Base-by-base conservation (phyloP, 2,329 filamentous ascomycete species). In the Cladosporium halotolerans region DNA sequence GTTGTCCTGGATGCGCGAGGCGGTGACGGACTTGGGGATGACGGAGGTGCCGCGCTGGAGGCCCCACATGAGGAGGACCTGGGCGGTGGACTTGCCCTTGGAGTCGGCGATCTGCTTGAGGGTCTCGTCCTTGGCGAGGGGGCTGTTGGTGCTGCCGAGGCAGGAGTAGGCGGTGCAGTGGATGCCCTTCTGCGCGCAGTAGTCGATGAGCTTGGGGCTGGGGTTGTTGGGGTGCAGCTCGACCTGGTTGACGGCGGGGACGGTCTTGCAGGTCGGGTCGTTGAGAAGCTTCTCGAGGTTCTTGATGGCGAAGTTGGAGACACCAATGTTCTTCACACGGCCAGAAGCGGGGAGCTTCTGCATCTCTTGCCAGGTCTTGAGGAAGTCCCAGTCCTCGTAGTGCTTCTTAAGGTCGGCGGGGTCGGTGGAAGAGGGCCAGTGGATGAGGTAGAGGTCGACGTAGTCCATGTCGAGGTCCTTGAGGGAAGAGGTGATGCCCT, bases 181-280 rank as follows among this genome's bases (percentile, higher is more conserved):
- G 52, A 81, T 80, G 19, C 72, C 73, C 58, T 76, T 74, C 28
- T 70, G 60, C 48, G 73, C 70, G 63, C 77, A 78, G 62, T 75
- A 78, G 49, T 76, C 70, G 31, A 79, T 65, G 59, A 78, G 76
- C 50, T 78, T 74, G 55, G 73, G 68, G 60, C 82, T 79, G 38
- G 76, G 79, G n/a, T 82, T 70, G 45, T 89, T 88, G 0, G 88
- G 86, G 70, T 93, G 86, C 64, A 81, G 84, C 73, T 92, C 88
- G 40, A 54, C 39, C 40, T 54, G 52, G 52, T 54, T 48, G 46
- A 89, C 87, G 14, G 86, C 85, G 11, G 78, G 79, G 9, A 75
- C 71, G 54, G 80, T 83, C 73, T 83, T 84, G 73, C 76, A 81
- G 61, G 78, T 79, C 47, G 83, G 82, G 4, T 82, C 81, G 65